Evolutionary conservation across 306 rosid genomes (phyloP).

Genomic region (Lotus japonicus): DNA sequence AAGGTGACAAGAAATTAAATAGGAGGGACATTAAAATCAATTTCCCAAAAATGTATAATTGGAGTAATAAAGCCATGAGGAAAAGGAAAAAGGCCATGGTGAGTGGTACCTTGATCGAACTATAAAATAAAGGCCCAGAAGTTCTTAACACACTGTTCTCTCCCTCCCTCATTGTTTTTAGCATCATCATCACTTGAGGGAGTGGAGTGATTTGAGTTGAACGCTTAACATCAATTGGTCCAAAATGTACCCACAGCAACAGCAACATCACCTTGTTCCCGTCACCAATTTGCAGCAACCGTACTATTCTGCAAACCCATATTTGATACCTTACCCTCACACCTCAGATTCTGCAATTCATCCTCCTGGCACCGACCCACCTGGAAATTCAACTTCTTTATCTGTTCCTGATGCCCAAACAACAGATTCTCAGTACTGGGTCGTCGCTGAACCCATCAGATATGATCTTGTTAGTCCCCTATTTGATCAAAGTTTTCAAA

Average conservation of each 20-base stretch:
- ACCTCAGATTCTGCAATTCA: constrained; percentile 34
- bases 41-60: no score
- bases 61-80: no score
- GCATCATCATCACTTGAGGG: background rate
- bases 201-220: background rate
- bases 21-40: no score
- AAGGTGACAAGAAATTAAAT: no score
- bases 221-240: background rate
- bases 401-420: background rate
- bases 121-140: no score
- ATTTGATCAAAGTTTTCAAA: background rate
- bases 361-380: constrained; percentile 50
- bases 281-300: constrained; percentile 7
- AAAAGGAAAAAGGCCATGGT: no score
- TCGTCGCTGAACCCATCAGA: background rate
- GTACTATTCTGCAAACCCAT: constrained; percentile 18
- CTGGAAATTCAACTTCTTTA: background rate
- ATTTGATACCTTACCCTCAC: constrained; percentile 23
- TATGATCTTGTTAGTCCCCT: constrained; percentile 12
- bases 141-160: no score
- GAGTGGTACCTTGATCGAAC: no score
- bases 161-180: no score
- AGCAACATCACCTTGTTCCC: background rate
- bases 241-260: constrained; percentile 14
- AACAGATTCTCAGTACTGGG: constrained; percentile 5